Evolutionary conservation across 164 flowering plant species (phyloP), one percentile per base, ranked within the genome.

Genomic region (Buxus sempervirens): DNA sequence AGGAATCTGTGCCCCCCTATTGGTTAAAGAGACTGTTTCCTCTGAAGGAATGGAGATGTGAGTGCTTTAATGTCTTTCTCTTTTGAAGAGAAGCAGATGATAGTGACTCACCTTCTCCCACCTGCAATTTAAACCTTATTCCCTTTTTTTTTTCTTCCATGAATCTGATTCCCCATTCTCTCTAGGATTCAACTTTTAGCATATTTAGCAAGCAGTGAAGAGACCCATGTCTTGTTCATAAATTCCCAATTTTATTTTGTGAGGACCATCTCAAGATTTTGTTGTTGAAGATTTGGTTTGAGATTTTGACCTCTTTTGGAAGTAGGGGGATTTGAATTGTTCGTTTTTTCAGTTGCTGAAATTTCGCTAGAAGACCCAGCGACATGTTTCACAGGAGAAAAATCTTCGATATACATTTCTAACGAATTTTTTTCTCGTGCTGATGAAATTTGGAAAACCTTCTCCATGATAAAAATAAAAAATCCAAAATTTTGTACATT

Each of bases 81-180:
- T 21, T 15, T 14, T 41, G 15, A 10, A 45, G 14, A 15, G 51
- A n/a, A 18, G 16, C 56, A 55, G 59, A 55, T 74, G 73, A 62
- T 63, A 63, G 65, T 55, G 57, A 58, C 55, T 76, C 63, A 61
- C 69, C 53, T 57, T 53, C 68, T 61, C 61, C 66, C 27, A 32
- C 24, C 60, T 15, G 25, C 59, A 18, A n/a, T 57, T 65, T 65
- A 14, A 62, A 61, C 51, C 58, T 32, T 61, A 9, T 18, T 42
- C 28, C n/a, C n/a, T n/a, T n/a, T 18, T 38, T 27, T 66, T 27
- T 57, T 62, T 63, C 64, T 57, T 49, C 55, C 61, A 2, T 26
- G 73, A 74, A 69, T 64, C 63, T 69, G 72, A 64, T 74, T 59
- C 73, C 66, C 23, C 49, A 27, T 51, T 53, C 57, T 59, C 68